Base-by-base conservation (phyloP, 306 rosid species). In the Sicyos baderoa region DNA sequence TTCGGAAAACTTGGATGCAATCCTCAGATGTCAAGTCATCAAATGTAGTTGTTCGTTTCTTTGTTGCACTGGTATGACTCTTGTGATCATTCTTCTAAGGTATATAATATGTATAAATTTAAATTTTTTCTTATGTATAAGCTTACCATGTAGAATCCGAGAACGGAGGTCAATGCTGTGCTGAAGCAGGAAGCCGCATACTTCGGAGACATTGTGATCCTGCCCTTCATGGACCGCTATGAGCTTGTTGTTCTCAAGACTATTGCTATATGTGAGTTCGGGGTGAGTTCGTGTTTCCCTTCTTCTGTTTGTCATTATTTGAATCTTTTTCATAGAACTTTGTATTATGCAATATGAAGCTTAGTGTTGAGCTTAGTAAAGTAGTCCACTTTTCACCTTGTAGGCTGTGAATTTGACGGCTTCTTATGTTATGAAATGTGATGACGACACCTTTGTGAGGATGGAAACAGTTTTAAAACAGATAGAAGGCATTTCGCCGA, bases 1-100 rank as follows among this genome's bases (percentile, higher is more conserved):
- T 89, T 75, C 83, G 98, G 53, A 93, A 93, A 85, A 89, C 97
- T 14, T 89, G 98, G 98, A 89, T 93, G 97, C 97, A 86, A 79
- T 83, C 93, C 40, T 76, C 87, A 53, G 87, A 87, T 52, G 72
- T 89, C 85, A 89, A 81, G 79, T 88, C 95, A 40, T 89, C 96
- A 9, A 77, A 76, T 40, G 91, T 86, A 52, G 90, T 86, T 51
- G 89, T 86, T 68, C 96, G 98, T 66, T 93, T 93, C 82, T 93
- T 93, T 86, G 97, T 89, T 66, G 98, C 98, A 74, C 57, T 93
- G 98, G 98, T 93, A 85, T 80, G 89, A 78, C 70, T 71, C 61
- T 74, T 76, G 50, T 61, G 66, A 56, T 50, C 75, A 61, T 48
- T 13, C 51, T 73, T 74, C 52, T 60, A 53, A 17, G 25, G 25